phyloP scores from a whole-genome alignment of 169 alveolate genomes.

The Plasmodium reichenowi region DNA sequence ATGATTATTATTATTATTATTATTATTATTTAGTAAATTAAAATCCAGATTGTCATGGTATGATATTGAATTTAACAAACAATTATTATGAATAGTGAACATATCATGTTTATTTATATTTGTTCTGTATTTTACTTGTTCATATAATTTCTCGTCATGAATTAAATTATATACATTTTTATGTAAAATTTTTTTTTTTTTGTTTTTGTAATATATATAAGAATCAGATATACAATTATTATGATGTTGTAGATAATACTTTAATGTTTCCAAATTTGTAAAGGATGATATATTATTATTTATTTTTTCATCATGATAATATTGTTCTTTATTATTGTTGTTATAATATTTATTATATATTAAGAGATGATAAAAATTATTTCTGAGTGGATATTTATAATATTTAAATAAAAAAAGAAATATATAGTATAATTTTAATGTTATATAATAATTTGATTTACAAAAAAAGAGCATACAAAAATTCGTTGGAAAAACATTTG shows the following conservation, averaged over 20 bases:
- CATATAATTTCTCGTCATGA: background rate
- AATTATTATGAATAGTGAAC: no score
- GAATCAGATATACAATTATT: no score
- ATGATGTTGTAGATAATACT: no score
- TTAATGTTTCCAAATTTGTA: no score
- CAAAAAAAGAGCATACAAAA: slow-evolving; percentile 62
- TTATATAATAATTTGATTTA: slow-evolving; percentile 39
- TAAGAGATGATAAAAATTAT: slow-evolving; percentile 1
- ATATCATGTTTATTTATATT: no score
- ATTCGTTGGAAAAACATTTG: background rate
- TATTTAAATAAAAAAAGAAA: slow-evolving; percentile 46
- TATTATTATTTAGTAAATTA: slow-evolving; percentile 3
- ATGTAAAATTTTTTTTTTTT: no score
- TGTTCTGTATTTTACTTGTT: no score
- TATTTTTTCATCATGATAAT: no score
- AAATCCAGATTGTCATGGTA: slow-evolving; percentile 11
- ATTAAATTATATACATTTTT: background rate
- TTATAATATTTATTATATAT: background rate
- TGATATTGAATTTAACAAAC: no score
- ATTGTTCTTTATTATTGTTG: no score
- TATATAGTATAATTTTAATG: slow-evolving; percentile 29
- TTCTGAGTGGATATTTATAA: slow-evolving; percentile 33
- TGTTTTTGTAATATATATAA: no score
- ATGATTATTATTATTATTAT: background rate
- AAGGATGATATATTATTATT: no score